These are phyloP conservation scores for Eragrostis curvula DNA, from an alignment of 176 grass and related monocot genomes.

Conservation along the genomic window DNA sequence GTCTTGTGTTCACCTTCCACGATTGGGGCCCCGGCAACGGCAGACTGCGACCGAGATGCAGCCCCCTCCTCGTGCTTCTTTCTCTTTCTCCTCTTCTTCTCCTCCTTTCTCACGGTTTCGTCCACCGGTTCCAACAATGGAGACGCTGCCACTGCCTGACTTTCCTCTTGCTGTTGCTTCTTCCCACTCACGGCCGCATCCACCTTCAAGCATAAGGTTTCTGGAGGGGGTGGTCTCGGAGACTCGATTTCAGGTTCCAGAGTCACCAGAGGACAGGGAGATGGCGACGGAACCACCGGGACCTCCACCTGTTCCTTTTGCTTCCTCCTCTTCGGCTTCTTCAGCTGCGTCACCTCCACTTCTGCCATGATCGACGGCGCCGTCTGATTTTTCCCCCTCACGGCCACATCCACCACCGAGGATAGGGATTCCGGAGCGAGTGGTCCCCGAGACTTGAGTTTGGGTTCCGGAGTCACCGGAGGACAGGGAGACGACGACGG, in stretches of 20 bases:
- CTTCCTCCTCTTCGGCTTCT: constrained; percentile 6
- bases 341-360: no score
- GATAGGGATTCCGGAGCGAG: constrained; percentile 8
- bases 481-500: neutral
- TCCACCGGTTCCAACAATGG: neutral
- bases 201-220: constrained; percentile 11
- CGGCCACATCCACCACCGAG: neutral
- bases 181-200: neutral
- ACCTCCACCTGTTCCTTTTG: neutral
- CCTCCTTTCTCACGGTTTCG: neutral
- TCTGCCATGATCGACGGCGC: no score
- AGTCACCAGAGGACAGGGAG: neutral
- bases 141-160: neutral
- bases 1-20: neutral
- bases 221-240: neutral
- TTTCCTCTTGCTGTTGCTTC: neutral
- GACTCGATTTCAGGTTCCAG: neutral
- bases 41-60: neutral
- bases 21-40: neutral
- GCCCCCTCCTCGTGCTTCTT: neutral
- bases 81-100: constrained; percentile 7
- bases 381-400: neutral
- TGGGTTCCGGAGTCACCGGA: constrained; percentile 12
- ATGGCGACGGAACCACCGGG: neutral
- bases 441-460: neutral